These are phyloP conservation scores for Phaseolus coccineus DNA, from an alignment of 331 rosid species.

Conservation along the genomic window DNA sequence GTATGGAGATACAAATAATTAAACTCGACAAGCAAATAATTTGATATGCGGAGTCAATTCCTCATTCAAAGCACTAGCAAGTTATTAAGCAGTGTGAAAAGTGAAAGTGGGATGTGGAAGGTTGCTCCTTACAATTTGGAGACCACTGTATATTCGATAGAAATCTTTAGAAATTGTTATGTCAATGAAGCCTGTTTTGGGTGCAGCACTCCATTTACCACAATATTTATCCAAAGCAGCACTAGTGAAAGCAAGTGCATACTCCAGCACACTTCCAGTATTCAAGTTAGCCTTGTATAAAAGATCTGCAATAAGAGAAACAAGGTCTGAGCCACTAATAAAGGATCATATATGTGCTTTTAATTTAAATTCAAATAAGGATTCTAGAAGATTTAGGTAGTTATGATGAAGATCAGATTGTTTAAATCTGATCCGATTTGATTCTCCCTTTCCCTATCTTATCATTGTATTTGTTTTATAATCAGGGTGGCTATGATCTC, in stretches of 20 bases:
- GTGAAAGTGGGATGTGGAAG: neutral
- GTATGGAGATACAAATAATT: neutral
- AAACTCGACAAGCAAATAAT: neutral
- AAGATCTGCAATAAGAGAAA: conserved; percentile 72
- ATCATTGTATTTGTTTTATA: neutral
- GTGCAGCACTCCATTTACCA: conserved; percentile 92
- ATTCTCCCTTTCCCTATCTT: neutral
- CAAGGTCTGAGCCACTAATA: conserved; percentile 29
- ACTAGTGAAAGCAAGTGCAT: conserved; percentile 96
- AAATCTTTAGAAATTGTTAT: conserved; percentile 95
- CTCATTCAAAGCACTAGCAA: conserved; percentile 4
- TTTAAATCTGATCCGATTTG: neutral
- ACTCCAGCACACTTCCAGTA: conserved; percentile 95
- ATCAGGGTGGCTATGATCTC: neutral
- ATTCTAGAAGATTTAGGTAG: neutral
- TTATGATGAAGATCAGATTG: neutral
- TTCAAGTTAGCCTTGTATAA: conserved; percentile 94
- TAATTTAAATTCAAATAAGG: neutral
- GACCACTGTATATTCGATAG: conserved; percentile 96
- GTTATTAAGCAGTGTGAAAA: neutral
- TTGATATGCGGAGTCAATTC: conserved; percentile 28
- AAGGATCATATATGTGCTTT: conserved; percentile 4
- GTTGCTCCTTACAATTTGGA: conserved; percentile 84
- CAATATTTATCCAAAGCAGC: conserved; percentile 97
- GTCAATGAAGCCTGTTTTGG: conserved; percentile 97